Evolutionary conservation across 2,329 filamentous ascomycete species (phyloP).

Genomic region (Fusarium veterinarium): DNA sequence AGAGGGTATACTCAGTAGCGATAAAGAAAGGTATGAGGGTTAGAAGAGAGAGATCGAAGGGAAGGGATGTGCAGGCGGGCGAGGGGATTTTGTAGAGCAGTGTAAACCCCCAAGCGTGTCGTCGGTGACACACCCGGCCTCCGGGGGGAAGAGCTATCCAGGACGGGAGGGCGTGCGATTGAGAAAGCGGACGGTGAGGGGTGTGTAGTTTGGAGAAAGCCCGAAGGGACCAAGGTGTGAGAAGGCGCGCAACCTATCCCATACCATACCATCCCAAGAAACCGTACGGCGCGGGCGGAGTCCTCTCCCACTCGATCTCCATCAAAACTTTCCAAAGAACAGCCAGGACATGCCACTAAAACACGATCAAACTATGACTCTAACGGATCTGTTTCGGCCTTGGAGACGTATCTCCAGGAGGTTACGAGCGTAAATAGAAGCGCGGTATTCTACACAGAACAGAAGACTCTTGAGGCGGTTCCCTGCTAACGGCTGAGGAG

Average conservation of each 20-base stretch:
- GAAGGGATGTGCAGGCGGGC: constrained; percentile 38
- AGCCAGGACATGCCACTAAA: constrained; percentile 20
- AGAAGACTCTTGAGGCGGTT: constrained; percentile 15
- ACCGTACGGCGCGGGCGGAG: constrained; percentile 24
- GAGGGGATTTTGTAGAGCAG: constrained; percentile 45
- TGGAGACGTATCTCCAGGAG: constrained; percentile 22
- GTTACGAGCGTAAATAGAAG: constrained; percentile 3
- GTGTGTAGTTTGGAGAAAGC: constrained; percentile 21
- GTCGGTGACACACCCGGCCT: constrained; percentile 45
- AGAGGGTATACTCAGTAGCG: constrained; percentile 22
- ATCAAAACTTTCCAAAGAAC: constrained; percentile 23
- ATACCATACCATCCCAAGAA: constrained; percentile 24
- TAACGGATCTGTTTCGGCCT: constrained; percentile 39
- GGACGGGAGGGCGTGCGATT: constrained; percentile 30
- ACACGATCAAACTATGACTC: constrained; percentile 31
- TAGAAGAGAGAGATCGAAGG: constrained; percentile 39
- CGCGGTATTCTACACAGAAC: constrained; percentile 10
- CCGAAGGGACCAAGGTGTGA: constrained; percentile 26
- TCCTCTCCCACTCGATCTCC: constrained; percentile 23
- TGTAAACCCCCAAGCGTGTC: constrained; percentile 35
- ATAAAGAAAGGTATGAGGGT: constrained; percentile 26
- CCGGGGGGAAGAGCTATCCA: constrained; percentile 41
- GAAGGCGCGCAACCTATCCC: constrained; percentile 8
- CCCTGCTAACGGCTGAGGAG: constrained; percentile 28
- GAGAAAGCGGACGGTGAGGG: constrained; percentile 24